Conservation (phyloP, 2,329 filamentous ascomycete species). For the Helotiales sp. region DNA sequence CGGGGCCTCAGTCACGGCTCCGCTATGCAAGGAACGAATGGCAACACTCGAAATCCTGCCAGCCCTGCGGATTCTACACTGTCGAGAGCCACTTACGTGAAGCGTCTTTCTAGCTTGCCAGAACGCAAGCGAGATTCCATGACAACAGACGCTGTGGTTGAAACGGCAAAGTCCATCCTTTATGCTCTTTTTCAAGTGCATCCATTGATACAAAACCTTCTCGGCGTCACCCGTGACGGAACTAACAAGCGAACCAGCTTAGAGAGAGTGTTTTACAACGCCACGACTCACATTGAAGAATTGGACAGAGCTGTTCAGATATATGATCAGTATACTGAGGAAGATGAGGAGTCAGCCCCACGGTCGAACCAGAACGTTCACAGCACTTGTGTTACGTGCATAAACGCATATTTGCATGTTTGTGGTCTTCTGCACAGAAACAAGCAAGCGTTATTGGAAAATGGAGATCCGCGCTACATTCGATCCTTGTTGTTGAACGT, state of each 20-base stretch:
- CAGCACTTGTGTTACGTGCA: constrained; percentile 61
- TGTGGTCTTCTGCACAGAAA: constrained; percentile 61
- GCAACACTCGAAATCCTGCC: constrained; percentile 47
- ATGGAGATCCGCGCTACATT: constrained; percentile 66
- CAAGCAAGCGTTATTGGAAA: constrained; percentile 63
- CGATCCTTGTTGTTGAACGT: constrained; percentile 62
- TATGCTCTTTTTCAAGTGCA: constrained; percentile 70
- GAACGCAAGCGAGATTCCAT: constrained; percentile 62
- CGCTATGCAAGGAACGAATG: constrained; percentile 54
- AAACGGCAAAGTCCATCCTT: constrained; percentile 65
- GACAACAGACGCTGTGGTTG: constrained; percentile 59
- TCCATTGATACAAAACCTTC: constrained; percentile 65
- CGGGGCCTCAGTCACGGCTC: constrained; percentile 68
- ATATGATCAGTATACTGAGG: constrained; percentile 53
- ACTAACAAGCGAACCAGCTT: constrained; percentile 62
- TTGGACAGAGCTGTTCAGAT: constrained; percentile 65
- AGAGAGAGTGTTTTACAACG: constrained; percentile 68
- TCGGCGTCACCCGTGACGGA: constrained; percentile 60
- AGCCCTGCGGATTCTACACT: constrained; percentile 59
- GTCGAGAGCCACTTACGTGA: constrained; percentile 60
- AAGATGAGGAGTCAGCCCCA: constrained; percentile 47
- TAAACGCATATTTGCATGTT: constrained; percentile 65
- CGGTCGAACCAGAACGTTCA: constrained; percentile 65
- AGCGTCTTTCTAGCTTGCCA: constrained; percentile 62
- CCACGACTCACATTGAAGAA: constrained; percentile 65